These are phyloP conservation scores for Pseudonitzschia pungens DNA, from an alignment of 108 stramenopile species.

Conservation along the genomic window DNA sequence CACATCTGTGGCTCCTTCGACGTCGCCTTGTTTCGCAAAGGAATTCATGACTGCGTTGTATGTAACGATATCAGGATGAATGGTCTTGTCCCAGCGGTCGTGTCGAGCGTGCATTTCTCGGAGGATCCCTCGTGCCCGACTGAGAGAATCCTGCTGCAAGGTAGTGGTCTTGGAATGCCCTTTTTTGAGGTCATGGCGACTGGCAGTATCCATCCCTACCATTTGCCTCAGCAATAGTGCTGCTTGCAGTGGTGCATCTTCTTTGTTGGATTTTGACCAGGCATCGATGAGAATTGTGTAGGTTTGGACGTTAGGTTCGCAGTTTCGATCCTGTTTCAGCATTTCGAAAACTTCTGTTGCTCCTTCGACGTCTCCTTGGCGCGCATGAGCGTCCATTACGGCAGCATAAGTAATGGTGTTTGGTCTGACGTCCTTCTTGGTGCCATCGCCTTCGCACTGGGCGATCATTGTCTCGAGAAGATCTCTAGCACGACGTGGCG, in stretches of 20 bases:
- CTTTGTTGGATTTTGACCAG: slow-evolving; percentile 1
- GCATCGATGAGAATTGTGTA: slow-evolving; percentile 16
- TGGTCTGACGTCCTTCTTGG: slow-evolving; percentile 5
- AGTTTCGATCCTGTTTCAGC: neutral
- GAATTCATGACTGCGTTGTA: neutral
- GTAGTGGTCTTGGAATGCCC: neutral
- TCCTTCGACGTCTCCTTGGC: slow-evolving; percentile 5
- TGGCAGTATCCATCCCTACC: neutral
- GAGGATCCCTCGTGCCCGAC: neutral
- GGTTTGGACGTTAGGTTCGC: slow-evolving; percentile 7
- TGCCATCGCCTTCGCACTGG: neutral
- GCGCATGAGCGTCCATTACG: neutral
- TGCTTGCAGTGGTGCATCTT: slow-evolving; percentile 29
- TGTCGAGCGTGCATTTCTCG: neutral
- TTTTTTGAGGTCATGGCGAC: neutral
- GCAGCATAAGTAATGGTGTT: neutral
- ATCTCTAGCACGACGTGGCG: neutral
- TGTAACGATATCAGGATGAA: neutral
- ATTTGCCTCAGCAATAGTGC: slow-evolving; percentile 34
- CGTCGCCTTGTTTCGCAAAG: neutral
- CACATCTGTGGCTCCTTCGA: neutral
- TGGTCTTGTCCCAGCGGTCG: neutral
- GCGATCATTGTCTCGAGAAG: slow-evolving; percentile 1
- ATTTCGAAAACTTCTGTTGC: neutral
- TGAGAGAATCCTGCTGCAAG: neutral